Percentiles rank a stretch among this genome's conserved stretches.
These are phyloP conservation scores for Trametes cubensis DNA, from an alignment of 768 basidiomycete genomes.

Conservation along the genomic window DNA sequence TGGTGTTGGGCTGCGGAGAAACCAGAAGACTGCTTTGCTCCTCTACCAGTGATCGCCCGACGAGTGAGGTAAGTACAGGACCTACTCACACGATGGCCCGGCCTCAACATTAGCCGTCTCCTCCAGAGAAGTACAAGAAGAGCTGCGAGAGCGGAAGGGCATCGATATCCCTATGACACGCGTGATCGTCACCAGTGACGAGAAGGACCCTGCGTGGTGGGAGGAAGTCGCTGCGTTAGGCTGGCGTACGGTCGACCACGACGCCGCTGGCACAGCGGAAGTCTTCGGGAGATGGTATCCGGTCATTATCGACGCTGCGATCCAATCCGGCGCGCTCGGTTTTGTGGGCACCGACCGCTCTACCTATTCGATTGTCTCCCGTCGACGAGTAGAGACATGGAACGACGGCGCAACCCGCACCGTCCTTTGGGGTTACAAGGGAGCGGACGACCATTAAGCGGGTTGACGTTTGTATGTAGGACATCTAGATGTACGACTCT, in stretches of 20 bases:
- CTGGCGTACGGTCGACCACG: constrained; percentile 42
- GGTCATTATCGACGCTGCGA: constrained; percentile 69
- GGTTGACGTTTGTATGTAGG: neutral
- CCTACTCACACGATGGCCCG: neutral
- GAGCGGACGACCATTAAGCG: constrained; percentile 54
- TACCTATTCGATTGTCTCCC: constrained; percentile 70
- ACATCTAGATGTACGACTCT: neutral
- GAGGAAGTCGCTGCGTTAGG: constrained; percentile 38
- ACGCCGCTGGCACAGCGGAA: constrained; percentile 36
- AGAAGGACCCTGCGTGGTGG: constrained; percentile 44
- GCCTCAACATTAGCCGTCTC: neutral
- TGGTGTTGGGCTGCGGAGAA: constrained; percentile 38
- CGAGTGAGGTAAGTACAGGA: constrained; percentile 31
- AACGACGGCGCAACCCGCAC: constrained; percentile 52
- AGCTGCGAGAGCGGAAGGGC: constrained; percentile 36
- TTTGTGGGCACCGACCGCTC: constrained; percentile 75
- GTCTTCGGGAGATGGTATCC: constrained; percentile 52
- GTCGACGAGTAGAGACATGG: constrained; percentile 72
- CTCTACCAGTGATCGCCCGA: constrained; percentile 37
- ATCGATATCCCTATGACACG: constrained; percentile 35
- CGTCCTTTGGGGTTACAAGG: constrained; percentile 60
- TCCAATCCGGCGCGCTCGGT: constrained; percentile 67
- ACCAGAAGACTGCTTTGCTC: constrained; percentile 42
- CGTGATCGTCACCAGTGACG: constrained; percentile 49
- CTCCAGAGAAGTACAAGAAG: constrained; percentile 40